These are phyloP conservation scores for Spathaspora sp. DNA, from an alignment of 805 yeast species.

Conservation along the genomic window DNA sequence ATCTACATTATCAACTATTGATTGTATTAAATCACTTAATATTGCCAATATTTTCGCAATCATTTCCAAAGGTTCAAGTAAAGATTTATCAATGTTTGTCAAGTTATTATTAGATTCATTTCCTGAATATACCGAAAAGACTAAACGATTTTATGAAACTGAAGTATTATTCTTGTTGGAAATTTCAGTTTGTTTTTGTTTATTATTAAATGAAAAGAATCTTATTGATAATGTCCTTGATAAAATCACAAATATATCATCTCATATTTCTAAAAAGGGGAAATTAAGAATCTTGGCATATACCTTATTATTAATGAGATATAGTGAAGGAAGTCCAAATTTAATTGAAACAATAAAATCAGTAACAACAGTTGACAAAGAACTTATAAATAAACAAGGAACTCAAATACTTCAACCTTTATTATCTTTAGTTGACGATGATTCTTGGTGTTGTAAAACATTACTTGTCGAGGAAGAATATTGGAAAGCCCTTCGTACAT, in stretches of 20 bases:
- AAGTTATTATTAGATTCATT: constrained; percentile 22
- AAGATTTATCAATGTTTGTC: constrained; percentile 31
- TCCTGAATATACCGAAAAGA: constrained; percentile 24
- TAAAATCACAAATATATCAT: constrained; percentile 3
- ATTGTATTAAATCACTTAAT: constrained; percentile 73
- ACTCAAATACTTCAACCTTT: constrained; percentile 44
- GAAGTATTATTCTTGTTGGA: constrained; percentile 50
- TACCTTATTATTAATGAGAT: constrained; percentile 45
- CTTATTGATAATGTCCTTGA: constrained; percentile 14
- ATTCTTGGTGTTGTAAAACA: constrained; percentile 39
- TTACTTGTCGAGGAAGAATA: constrained; percentile 38
- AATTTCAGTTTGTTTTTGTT: constrained; percentile 31
- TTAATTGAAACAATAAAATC: constrained; percentile 7
- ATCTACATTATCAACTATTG: constrained; percentile 74
- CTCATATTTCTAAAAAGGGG: constrained; percentile 24
- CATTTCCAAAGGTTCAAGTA: constrained; percentile 35
- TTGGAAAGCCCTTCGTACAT: constrained; percentile 51
- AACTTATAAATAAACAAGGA: constrained; percentile 43
- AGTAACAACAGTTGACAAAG: constrained; percentile 30
- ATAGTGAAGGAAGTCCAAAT: constrained; percentile 19
- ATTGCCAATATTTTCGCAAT: constrained; percentile 53
- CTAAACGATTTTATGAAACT: constrained; percentile 41
- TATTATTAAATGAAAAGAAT: constrained; percentile 22
- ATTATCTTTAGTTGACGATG: constrained; percentile 44
- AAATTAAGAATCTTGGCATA: constrained; percentile 48